Evolutionary conservation across 257 asterid genomes (phyloP).

Genomic region (Penstemon davidsonii): DNA sequence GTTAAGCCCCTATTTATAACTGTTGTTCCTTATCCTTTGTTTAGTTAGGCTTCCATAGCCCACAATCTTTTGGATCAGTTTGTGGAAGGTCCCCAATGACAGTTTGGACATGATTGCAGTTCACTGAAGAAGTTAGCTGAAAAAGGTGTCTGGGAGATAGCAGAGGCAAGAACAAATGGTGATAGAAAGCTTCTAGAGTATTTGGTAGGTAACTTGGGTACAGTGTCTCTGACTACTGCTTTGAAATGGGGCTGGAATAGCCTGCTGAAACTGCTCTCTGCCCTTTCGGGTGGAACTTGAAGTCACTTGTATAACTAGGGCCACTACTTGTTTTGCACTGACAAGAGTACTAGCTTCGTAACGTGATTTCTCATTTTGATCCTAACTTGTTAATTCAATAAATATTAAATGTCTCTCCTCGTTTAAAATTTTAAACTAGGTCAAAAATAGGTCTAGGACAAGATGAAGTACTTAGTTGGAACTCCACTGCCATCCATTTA

Average conservation of each 20-base stretch:
- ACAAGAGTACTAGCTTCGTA: constrained; percentile 6
- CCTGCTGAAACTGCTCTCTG: constrained; percentile 8
- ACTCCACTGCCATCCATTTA: no score
- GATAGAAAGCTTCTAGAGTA: constrained; percentile 73
- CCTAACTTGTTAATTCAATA: no score
- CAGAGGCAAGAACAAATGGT: constrained; percentile 74
- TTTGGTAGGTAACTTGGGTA: constrained; percentile 60
- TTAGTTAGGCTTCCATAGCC: constrained; percentile 8
- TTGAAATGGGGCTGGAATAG: constrained; percentile 10
- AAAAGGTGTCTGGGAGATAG: constrained; percentile 92
- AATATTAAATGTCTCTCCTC: no score
- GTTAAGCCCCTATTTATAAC: constrained; percentile 43
- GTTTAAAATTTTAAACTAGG: no score
- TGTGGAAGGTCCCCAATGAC: neutral
- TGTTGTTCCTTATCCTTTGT: constrained; percentile 22
- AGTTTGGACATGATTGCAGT: constrained; percentile 48
- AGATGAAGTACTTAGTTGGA: no score
- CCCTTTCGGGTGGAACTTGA: constrained; percentile 5
- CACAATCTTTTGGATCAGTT: no score
- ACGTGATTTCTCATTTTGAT: constrained; percentile 15
- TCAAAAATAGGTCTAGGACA: no score
- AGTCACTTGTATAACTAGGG: constrained; percentile 3
- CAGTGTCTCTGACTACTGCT: constrained; percentile 16
- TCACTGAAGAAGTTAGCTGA: constrained; percentile 89
- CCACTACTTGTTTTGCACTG: neutral